Percentiles rank a stretch among this genome's conserved stretches.
phyloP scores from a whole-genome alignment of 768 basidiomycete species.

The Tricholoma flavovirens region DNA sequence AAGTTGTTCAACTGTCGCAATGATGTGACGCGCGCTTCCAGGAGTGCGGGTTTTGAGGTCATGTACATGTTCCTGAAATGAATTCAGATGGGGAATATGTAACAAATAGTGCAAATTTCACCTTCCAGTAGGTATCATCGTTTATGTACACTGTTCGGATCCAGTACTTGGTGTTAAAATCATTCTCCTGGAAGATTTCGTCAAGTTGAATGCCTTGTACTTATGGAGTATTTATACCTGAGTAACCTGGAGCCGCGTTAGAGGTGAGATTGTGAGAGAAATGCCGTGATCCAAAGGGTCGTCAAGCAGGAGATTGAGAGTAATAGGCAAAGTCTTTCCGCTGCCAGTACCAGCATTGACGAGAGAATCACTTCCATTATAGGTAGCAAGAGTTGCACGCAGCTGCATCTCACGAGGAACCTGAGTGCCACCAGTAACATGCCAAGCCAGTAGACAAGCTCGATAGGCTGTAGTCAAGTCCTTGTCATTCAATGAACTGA shows the following conservation, averaged over 20 bases:
- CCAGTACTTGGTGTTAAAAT: slow-evolving; percentile 13
- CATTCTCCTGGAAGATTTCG: not conserved
- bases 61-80: slow-evolving; percentile 6
- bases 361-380: slow-evolving; percentile 13
- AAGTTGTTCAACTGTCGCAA: slow-evolving; percentile 17
- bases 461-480: not conserved
- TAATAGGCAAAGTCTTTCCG: slow-evolving; percentile 24
- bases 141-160: slow-evolving; percentile 19
- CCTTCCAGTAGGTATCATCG: slow-evolving; percentile 21
- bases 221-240: not conserved
- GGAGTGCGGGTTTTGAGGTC: not conserved
- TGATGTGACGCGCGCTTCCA: slow-evolving; percentile 8
- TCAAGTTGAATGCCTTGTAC: not conserved
- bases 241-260: slow-evolving; percentile 15
- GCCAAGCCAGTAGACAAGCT: not conserved
- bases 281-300: slow-evolving; percentile 4
- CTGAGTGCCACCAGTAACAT: slow-evolving; percentile 1
- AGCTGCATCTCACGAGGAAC: slow-evolving; percentile 1
- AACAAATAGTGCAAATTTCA: slow-evolving; percentile 1
- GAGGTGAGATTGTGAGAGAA: slow-evolving; percentile 11
- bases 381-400: slow-evolving; percentile 5
- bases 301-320: slow-evolving; percentile 17
- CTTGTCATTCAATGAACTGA: not conserved
- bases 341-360: slow-evolving; percentile 20
- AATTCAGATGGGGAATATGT: not conserved